Evolutionary conservation across 805 yeast species (phyloP), one percentile per base, ranked within the genome.

Genomic region (Candida railenensis): DNA sequence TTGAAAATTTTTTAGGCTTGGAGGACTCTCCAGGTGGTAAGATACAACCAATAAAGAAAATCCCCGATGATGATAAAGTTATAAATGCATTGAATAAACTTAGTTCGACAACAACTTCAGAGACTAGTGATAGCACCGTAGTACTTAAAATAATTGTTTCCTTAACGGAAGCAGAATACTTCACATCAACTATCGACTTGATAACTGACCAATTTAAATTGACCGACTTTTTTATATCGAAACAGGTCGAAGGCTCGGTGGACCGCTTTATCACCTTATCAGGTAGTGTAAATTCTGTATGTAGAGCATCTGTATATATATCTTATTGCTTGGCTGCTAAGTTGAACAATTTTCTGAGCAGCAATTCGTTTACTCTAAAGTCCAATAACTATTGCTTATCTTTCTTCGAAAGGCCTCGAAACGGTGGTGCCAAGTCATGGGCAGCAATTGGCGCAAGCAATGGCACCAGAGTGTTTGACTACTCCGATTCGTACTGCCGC

Each of bases 251-350:
- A 4, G 70, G 67, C 5, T 42, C 62, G 9, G 51, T 67, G 5
- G 75, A 71, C 36, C 47, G 71, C 40, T 58, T 56, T 42, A 43
- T 71, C 4, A 53, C 67, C 1, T 30, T 72, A 4, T 56, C 56
- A 40, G 77, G 77, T 1, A 46, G 44, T 11, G 22, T 50, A 19
- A 48, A 50, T 5, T 43, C 53, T 7, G 49, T 60, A n/a, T 40
- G 63, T 20, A 60, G 59, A 36, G 59, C 65, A 3, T 56, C 58
- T 3, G 44, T 65, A 2, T 69, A 49, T 41, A 40, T 66, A 11
- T 50, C 67, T 2, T 71, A 55, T 47, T 28, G 61, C 3, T 43
- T 64, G 33, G 52, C 48, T 30, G 59, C 63, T 2, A 56, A 54
- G 22, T 43, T 66, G 25, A 70, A 70, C 45, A 63, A 62, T 37